Percentiles rank a stretch among this genome's conserved stretches.
phyloP scores from a whole-genome alignment of 352 stramenopile genomes.

The Achlya hypogyna region DNA sequence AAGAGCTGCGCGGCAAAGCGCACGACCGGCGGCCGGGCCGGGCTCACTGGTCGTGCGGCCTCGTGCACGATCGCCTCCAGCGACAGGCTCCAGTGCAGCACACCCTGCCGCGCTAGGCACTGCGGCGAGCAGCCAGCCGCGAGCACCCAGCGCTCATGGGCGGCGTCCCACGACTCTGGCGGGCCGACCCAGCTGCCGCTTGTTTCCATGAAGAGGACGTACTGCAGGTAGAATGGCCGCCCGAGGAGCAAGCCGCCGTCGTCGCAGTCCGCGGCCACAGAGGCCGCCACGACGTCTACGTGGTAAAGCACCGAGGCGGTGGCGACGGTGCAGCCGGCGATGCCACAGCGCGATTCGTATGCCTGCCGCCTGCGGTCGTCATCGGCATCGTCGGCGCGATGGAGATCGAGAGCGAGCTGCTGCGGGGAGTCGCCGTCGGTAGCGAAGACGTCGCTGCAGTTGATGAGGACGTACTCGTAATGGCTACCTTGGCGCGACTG shows the following conservation, averaged over 20 bases:
- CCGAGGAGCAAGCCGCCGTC: background rate
- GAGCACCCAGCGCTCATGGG: background rate
- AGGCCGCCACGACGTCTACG: background rate
- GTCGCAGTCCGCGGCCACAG: background rate
- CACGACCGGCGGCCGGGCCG: background rate
- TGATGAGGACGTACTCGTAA: conserved; percentile 57
- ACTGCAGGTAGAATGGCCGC: background rate
- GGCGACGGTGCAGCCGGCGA: background rate
- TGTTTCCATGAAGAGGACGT: background rate
- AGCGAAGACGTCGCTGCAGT: conserved; percentile 35
- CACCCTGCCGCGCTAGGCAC: background rate
- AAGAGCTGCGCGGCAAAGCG: background rate
- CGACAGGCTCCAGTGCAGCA: background rate
- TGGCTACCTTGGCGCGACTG: conserved; percentile 29
- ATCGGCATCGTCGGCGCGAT: conserved; percentile 26
- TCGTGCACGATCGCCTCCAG: background rate
- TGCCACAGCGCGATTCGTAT: conserved; percentile 2
- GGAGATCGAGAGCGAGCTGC: conserved; percentile 38
- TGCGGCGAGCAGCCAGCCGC: background rate
- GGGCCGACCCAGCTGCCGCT: background rate
- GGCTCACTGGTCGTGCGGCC: background rate
- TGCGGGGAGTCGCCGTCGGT: conserved; percentile 33
- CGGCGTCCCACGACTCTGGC: background rate
- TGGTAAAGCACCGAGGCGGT: background rate
- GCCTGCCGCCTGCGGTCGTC: conserved; percentile 29